These are phyloP conservation scores for Penicillium sp. DNA, from an alignment of 2,329 filamentous ascomycete genomes.

Conservation along the genomic window DNA sequence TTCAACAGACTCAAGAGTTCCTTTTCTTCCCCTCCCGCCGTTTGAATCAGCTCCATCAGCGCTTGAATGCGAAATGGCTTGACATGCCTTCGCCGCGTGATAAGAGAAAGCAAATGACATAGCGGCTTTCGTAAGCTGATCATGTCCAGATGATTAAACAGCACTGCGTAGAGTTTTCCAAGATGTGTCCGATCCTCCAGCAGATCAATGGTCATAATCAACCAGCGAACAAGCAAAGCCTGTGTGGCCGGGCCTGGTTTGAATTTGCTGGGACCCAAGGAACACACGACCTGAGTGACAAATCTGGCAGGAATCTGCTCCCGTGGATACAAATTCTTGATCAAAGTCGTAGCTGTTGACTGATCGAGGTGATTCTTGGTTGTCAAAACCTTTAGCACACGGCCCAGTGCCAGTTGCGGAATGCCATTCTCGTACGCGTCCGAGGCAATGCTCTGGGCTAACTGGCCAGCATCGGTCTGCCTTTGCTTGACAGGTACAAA, in stretches of 20 bases:
- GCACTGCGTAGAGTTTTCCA: conserved; percentile 63
- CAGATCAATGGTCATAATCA: conserved; percentile 68
- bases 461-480: conserved; percentile 54
- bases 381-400: conserved; percentile 62
- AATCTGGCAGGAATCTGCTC: conserved; percentile 55
- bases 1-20: conserved; percentile 66
- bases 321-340: conserved; percentile 72
- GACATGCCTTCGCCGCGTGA: conserved; percentile 76
- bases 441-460: conserved; percentile 58
- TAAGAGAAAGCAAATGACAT: conserved; percentile 71
- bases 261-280: conserved; percentile 68
- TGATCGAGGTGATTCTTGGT: conserved; percentile 67
- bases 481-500: conserved; percentile 59
- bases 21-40: conserved; percentile 61
- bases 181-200: conserved; percentile 59
- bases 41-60: conserved; percentile 50
- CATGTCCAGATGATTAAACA: conserved; percentile 79
- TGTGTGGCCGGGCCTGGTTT: conserved; percentile 70
- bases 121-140: conserved; percentile 64
- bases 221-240: conserved; percentile 67
- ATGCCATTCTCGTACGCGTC: conserved; percentile 65
- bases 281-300: conserved; percentile 62
- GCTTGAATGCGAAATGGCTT: conserved; percentile 76
- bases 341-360: conserved; percentile 60
- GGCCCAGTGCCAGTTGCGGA: conserved; percentile 52